Conservation (phyloP, 352 stramenopile species). For the Phytopythium montanum region DNA sequence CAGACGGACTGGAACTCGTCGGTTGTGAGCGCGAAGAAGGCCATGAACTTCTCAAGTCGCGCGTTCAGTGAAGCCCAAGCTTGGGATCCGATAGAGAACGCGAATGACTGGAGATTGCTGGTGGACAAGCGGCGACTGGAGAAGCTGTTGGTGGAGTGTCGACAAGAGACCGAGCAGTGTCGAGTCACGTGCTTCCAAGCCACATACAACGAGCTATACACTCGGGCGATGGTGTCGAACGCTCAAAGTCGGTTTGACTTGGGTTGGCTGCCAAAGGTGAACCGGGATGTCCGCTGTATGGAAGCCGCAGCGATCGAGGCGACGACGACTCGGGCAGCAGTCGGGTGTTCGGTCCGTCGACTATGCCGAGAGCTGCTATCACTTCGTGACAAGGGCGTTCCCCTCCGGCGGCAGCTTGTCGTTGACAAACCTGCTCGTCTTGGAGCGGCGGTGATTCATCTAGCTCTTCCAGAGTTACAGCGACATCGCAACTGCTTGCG, state of each 20-base stretch:
- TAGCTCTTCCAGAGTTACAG: constrained; percentile 46
- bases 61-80: constrained; percentile 59
- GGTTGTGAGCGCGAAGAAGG: constrained; percentile 32
- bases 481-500: constrained; percentile 38
- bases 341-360: constrained; percentile 28
- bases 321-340: constrained; percentile 15
- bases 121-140: constrained; percentile 56
- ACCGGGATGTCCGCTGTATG: constrained; percentile 17
- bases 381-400: constrained; percentile 37
- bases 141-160: constrained; percentile 30
- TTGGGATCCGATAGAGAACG: constrained; percentile 80
- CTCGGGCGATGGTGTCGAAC: constrained; percentile 20
- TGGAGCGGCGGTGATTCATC: constrained; percentile 14
- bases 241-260: constrained; percentile 35
- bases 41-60: constrained; percentile 49
- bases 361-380: constrained; percentile 38
- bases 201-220: constrained; percentile 50
- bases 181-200: constrained; percentile 61
- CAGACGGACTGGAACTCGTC: constrained; percentile 20
- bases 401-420: constrained; percentile 47
- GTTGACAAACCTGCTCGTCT: constrained; percentile 36
- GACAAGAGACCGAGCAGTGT: constrained; percentile 36
- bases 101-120: constrained; percentile 69
- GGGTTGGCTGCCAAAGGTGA: constrained; percentile 21
- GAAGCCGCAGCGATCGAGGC: constrained; percentile 26